Evolutionary conservation across 2,329 filamentous ascomycete genomes (phyloP).

Genomic region (Aspergillus quadrilineatus): DNA sequence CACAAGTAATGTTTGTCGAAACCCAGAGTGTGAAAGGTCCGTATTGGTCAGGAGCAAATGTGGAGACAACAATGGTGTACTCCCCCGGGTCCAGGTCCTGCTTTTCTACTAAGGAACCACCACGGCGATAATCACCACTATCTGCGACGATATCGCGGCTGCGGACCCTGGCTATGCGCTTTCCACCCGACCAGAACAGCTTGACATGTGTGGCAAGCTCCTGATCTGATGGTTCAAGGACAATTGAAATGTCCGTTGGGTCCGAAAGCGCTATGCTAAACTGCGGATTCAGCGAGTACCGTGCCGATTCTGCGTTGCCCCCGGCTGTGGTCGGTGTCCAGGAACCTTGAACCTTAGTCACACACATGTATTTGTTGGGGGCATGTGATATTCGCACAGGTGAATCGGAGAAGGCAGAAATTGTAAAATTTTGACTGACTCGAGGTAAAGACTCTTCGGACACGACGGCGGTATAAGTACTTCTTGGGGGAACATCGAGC

Average conservation of each 20-base stretch:
- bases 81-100: slow-evolving; percentile 63
- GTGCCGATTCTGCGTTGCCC: slow-evolving; percentile 73
- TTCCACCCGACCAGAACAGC: slow-evolving; percentile 73
- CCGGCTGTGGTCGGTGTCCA: slow-evolving; percentile 83
- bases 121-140: slow-evolving; percentile 84
- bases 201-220: slow-evolving; percentile 81
- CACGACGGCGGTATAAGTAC: slow-evolving; percentile 64
- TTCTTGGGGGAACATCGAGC: slow-evolving; percentile 58
- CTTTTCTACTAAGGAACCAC: slow-evolving; percentile 69
- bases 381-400: slow-evolving; percentile 64
- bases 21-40: slow-evolving; percentile 74
- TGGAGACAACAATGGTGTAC: slow-evolving; percentile 88
- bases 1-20: slow-evolving; percentile 58
- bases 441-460: slow-evolving; percentile 76
- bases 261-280: slow-evolving; percentile 64
- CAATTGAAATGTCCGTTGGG: slow-evolving; percentile 64
- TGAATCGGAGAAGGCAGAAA: slow-evolving; percentile 74
- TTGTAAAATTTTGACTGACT: slow-evolving; percentile 75
- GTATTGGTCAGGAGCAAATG: slow-evolving; percentile 77
- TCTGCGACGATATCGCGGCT: slow-evolving; percentile 75
- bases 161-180: slow-evolving; percentile 67
- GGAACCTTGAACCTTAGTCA: slow-evolving; percentile 58
- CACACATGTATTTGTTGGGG: slow-evolving; percentile 58
- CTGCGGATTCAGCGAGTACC: slow-evolving; percentile 84
- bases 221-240: slow-evolving; percentile 66